Evolutionary conservation across 2,329 filamentous ascomycete species (phyloP), one percentile per base, ranked within the genome.

Genomic region (Escovopsis sp.): DNA sequence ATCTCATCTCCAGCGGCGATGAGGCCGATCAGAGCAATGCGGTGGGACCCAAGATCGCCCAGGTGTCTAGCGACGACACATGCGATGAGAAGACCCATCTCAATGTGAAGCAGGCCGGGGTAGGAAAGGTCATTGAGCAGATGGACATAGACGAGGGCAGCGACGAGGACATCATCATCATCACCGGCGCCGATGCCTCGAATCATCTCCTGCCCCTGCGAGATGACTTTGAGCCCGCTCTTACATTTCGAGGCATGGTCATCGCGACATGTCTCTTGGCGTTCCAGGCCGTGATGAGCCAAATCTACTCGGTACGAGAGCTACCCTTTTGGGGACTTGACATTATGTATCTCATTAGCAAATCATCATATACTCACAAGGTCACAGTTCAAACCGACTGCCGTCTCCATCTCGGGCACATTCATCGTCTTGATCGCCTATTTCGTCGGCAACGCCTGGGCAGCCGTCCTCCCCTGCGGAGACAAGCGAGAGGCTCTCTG

Each of bases 351-450:
- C n/a, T n/a, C n/a, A n/a, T n/a, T n/a, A n/a, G n/a, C n/a, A n/a
- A n/a, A n/a, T n/a, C n/a, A 14, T 6, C 27, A 29, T 13, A 5
- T n/a, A 7, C 33, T 35, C 5, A 32, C 37, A 16, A 13, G 4
- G n/a, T n/a, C 7, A 2, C 10, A 70, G 64, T 71, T 67, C 48
- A 70, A 71, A 57, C 67, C 66, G 0, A 72, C 67, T 1, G 3
- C 27, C 1, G 47, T 66, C 26, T 57, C 55, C 3, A 65, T 72
- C 14, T 56, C 58, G 13, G 66, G 67, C 27, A 71, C 66, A 0
- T 72, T 72, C 36, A 69, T 72, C 35, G 67, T 70, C 5, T 59
- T 73, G 28, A 69, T 73, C 31, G 63, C 65, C 11, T 72, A 72
- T 50, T 71, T 72, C 33, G 34, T 63, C 2, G 70, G 70, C 8